phyloP scores from a whole-genome alignment of 73 alveolate species.

The Paramecium primaurelia region DNA sequence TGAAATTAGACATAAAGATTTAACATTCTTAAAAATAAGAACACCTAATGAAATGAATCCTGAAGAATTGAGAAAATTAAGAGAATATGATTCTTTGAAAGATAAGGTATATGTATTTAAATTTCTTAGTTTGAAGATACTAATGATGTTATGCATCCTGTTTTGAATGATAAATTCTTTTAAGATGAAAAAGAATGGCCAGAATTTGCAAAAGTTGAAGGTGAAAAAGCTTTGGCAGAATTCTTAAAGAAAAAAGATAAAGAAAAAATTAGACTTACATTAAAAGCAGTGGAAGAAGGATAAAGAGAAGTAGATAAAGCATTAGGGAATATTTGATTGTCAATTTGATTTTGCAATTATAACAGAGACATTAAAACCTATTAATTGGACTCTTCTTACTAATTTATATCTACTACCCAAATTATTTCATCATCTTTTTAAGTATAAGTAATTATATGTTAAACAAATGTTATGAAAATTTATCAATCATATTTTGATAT shows the following conservation, averaged over 20 bases:
- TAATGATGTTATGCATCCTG: background rate
- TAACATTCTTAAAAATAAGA: constrained; percentile 41
- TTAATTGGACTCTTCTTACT: background rate
- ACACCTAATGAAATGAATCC: constrained; percentile 52
- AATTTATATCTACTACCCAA: no score
- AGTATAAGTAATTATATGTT: background rate
- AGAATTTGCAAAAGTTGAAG: background rate
- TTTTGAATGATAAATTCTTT: background rate
- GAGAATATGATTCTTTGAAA: background rate
- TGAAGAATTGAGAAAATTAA: constrained; percentile 34
- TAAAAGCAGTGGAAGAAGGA: constrained; percentile 3
- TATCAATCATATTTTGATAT: no score
- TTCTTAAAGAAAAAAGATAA: background rate
- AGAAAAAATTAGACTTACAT: constrained; percentile 37
- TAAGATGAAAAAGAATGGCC: background rate
- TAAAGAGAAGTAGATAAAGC: background rate
- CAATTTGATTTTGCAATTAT: background rate
- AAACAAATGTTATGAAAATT: no score
- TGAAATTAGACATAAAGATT: constrained; percentile 58
- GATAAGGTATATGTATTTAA: background rate
- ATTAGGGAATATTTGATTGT: background rate
- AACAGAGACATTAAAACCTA: background rate
- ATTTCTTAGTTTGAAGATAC: constrained; percentile 25
- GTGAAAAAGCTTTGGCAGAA: background rate
- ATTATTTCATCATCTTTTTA: no score